Percentiles rank a stretch among this genome's conserved stretches.
Conservation (phyloP, 2,329 filamentous ascomycete genomes). For the Diplodia intermedia region DNA sequence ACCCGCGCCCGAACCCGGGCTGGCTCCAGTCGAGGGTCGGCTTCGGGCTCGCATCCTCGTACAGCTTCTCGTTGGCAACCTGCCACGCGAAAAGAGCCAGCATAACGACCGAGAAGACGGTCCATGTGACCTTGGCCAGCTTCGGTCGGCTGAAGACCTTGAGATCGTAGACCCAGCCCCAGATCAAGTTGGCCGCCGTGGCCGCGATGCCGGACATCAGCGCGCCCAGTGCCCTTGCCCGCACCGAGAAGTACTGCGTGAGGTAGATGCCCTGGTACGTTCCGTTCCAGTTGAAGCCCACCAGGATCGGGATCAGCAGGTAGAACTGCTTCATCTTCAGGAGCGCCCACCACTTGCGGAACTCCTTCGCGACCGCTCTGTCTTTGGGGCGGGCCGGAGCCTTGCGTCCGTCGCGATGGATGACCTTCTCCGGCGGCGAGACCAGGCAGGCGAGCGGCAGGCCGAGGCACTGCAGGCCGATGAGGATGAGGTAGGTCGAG, state of each 20-base stretch:
- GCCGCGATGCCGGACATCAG: constrained; percentile 56
- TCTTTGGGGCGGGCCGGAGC: constrained; percentile 31
- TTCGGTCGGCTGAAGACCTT: constrained; percentile 37
- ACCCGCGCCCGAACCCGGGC: constrained; percentile 56
- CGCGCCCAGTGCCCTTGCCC: constrained; percentile 55
- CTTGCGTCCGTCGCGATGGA: constrained; percentile 49
- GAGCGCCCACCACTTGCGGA: constrained; percentile 39
- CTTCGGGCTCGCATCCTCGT: not conserved
- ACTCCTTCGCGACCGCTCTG: not conserved
- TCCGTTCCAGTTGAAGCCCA: constrained; percentile 60
- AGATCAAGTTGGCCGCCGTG: constrained; percentile 56
- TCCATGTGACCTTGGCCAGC: constrained; percentile 46
- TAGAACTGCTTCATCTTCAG: constrained; percentile 56
- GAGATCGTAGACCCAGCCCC: constrained; percentile 59
- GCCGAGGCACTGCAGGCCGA: constrained; percentile 56
- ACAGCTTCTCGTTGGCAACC: constrained; percentile 20
- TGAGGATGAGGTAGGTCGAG: constrained; percentile 49
- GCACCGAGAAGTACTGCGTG: constrained; percentile 61
- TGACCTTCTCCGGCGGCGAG: constrained; percentile 56
- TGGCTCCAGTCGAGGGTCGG: constrained; percentile 56
- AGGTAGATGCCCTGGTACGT: constrained; percentile 62
- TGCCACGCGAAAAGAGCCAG: constrained; percentile 58
- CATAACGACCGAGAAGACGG: constrained; percentile 54
- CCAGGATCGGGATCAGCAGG: constrained; percentile 58
- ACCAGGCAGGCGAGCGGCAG: constrained; percentile 55